phyloP scores from a whole-genome alignment of 441 rosid species.

The Adansonia madagascariensis region DNA sequence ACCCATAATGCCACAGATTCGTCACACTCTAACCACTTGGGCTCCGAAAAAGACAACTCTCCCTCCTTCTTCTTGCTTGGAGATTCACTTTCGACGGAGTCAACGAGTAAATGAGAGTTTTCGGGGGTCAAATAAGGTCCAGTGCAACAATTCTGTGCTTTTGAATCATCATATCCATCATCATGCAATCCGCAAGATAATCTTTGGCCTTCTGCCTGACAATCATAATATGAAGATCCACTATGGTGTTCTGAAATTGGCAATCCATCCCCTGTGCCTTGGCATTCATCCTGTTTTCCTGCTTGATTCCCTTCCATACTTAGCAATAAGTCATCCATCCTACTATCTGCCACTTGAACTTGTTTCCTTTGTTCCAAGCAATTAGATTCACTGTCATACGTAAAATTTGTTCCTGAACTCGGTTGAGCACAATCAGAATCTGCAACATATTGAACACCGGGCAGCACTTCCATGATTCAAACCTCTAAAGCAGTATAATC shows the following conservation, averaged over 20 bases:
- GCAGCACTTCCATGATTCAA: slow-evolving; percentile 62
- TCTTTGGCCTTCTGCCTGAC: slow-evolving; percentile 49
- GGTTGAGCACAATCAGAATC: slow-evolving; percentile 51
- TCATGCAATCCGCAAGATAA: slow-evolving; percentile 52
- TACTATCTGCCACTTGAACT: slow-evolving; percentile 45
- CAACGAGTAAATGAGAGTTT: slow-evolving; percentile 47
- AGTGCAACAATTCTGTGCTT: slow-evolving; percentile 43
- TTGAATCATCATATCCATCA: slow-evolving; percentile 52
- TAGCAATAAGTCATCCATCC: slow-evolving; percentile 40
- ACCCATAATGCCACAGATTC: slow-evolving; percentile 96
- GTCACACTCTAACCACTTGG: slow-evolving; percentile 80
- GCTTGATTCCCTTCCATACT: slow-evolving; percentile 39
- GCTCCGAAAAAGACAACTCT: slow-evolving; percentile 61
- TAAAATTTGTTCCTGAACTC: slow-evolving; percentile 24
- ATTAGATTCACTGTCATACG: slow-evolving; percentile 41
- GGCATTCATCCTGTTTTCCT: slow-evolving; percentile 43
- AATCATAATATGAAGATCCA: slow-evolving; percentile 36
- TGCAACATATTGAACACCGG: slow-evolving; percentile 53
- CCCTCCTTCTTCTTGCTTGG: slow-evolving; percentile 55
- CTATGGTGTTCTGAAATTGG: slow-evolving; percentile 38
- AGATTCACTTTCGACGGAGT: slow-evolving; percentile 52
- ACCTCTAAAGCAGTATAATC: slow-evolving; percentile 32
- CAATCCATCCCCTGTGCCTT: slow-evolving; percentile 39
- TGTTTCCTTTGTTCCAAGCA: slow-evolving; percentile 40
- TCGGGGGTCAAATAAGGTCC: slow-evolving; percentile 52